phyloP scores from a whole-genome alignment of 495 filamentous ascomycete genomes.

The Penicillium diatomitis region DNA sequence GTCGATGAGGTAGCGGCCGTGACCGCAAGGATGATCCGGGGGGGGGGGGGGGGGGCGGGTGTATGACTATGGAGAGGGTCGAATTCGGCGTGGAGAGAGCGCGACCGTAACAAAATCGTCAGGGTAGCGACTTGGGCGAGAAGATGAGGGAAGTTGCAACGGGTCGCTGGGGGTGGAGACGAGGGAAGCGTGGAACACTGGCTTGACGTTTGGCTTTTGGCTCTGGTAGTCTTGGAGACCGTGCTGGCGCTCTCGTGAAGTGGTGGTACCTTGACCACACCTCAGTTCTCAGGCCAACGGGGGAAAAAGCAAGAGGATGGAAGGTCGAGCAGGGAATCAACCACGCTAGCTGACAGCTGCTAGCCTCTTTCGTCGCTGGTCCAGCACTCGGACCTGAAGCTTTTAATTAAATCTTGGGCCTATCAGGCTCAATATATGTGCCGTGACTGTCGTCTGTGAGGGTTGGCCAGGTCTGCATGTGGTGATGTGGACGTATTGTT shows the following conservation, averaged over 20 bases:
- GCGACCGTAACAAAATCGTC: too few relatives aligned
- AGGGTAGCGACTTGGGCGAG: neutral
- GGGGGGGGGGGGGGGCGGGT: too few relatives aligned
- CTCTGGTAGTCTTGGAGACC: neutral
- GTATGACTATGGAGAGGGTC: too few relatives aligned
- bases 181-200: neutral
- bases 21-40: slow-evolving; percentile 9
- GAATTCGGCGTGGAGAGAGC: too few relatives aligned
- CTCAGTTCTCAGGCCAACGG: slow-evolving; percentile 2
- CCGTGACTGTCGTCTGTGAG: too few relatives aligned
- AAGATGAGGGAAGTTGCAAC: neutral
- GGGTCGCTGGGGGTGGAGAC: neutral
- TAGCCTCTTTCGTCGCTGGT: neutral
- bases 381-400: neutral
- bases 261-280: neutral
- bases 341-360: slow-evolving; percentile 4
- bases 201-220: neutral
- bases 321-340: slow-evolving; percentile 7
- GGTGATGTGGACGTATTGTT: neutral
- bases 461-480: too few relatives aligned
- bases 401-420: neutral
- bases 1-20: slow-evolving; percentile 14
- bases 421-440: too few relatives aligned
- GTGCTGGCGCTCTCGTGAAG: neutral
- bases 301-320: neutral